phyloP scores from a whole-genome alignment of 1,284 basidiomycete species.

The Gymnopus androsaceus region DNA sequence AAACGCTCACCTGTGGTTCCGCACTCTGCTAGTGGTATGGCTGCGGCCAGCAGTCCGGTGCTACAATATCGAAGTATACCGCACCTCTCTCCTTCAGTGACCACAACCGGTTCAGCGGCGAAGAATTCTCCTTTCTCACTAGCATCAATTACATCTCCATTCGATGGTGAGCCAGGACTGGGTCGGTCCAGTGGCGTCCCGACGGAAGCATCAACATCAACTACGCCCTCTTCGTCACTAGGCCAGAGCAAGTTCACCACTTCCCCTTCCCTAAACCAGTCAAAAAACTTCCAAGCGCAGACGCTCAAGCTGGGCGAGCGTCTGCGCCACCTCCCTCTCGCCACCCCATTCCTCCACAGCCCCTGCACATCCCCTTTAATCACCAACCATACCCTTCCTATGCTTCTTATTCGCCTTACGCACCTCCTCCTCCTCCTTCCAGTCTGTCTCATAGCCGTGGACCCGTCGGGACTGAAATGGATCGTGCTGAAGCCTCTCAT shows the following conservation, averaged over 20 bases:
- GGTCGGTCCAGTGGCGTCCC: not conserved
- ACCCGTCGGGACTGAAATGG: not conserved
- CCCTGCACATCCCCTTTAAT: not conserved
- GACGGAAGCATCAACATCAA: not conserved
- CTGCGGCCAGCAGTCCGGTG: slow-evolving; percentile 3
- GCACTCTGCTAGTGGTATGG: not conserved
- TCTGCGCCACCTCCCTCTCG: slow-evolving; percentile 40
- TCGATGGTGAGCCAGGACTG: slow-evolving; percentile 25
- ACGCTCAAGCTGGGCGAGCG: slow-evolving; percentile 52
- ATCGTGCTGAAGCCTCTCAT: not conserved
- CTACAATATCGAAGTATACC: not conserved
- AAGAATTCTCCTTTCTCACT: slow-evolving; percentile 39
- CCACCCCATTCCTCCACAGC: not conserved
- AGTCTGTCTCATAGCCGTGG: not conserved
- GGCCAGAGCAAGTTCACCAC: not conserved
- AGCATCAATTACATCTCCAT: slow-evolving; percentile 43
- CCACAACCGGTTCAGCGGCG: not conserved
- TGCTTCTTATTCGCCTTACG: not conserved
- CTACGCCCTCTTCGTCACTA: not conserved
- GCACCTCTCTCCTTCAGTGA: not conserved
- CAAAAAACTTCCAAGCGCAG: slow-evolving; percentile 56
- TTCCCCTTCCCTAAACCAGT: slow-evolving; percentile 27
- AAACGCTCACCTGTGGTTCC: not conserved
- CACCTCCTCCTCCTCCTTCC: not conserved
- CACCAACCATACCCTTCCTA: not conserved